Evolutionary conservation across 352 stramenopile species (phyloP).

Genomic region (Thraustochytrium sp.): DNA sequence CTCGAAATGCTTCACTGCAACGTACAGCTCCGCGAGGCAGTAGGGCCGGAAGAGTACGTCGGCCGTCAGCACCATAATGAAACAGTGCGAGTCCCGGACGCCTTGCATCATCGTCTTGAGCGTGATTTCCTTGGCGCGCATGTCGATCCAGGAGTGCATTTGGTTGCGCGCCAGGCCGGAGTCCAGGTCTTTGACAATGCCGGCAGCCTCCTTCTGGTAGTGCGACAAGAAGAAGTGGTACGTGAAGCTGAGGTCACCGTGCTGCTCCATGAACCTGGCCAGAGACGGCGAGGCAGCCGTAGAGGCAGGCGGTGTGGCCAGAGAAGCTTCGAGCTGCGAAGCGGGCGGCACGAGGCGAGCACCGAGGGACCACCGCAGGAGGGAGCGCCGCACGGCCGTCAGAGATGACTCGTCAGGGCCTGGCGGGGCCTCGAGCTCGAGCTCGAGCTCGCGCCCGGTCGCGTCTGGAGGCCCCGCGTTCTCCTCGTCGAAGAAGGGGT

Average conservation of each 20-base stretch:
- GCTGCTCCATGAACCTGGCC: neutral
- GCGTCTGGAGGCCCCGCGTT: neutral
- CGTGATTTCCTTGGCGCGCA: conserved; percentile 37
- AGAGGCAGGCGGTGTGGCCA: too few relatives aligned
- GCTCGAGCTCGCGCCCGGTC: neutral
- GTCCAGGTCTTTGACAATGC: conserved; percentile 42
- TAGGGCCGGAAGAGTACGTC: conserved; percentile 35
- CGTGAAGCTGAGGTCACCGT: neutral
- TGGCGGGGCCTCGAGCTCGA: too few relatives aligned
- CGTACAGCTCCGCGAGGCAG: conserved; percentile 39
- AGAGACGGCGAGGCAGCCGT: neutral
- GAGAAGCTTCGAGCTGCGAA: too few relatives aligned
- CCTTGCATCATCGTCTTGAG: neutral
- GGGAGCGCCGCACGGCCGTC: too few relatives aligned
- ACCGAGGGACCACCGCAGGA: too few relatives aligned
- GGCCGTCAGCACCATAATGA: conserved; percentile 12
- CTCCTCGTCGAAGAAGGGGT: conserved; percentile 18
- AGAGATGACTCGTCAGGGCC: too few relatives aligned
- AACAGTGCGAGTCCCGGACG: conserved; percentile 33
- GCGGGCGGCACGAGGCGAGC: too few relatives aligned
- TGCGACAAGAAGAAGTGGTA: conserved; percentile 37
- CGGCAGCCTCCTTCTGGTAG: conserved; percentile 30
- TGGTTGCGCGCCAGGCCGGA: neutral
- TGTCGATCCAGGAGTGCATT: conserved; percentile 23
- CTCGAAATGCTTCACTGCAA: conserved; percentile 5